Conservation (phyloP, 192 early-diverging fungal species). For the Rhizophagus prolifer region DNA sequence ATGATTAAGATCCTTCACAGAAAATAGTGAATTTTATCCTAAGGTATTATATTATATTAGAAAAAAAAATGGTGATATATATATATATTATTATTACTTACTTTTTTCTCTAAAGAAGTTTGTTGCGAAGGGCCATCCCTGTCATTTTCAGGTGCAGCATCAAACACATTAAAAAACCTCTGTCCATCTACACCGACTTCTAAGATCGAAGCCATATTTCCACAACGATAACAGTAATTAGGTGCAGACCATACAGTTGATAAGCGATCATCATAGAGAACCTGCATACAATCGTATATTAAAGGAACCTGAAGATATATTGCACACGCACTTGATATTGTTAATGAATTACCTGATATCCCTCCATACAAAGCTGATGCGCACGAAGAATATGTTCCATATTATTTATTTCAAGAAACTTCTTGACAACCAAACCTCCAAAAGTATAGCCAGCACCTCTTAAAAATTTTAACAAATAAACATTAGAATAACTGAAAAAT, state of each 20-base stretch:
- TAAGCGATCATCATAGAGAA: slow-evolving; percentile 80
- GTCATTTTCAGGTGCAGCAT: slow-evolving; percentile 79
- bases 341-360: slow-evolving; percentile 59
- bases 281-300: slow-evolving; percentile 44
- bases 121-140: slow-evolving; percentile 44
- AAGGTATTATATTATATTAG: not conserved
- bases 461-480: not conserved
- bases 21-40: slow-evolving; percentile 44
- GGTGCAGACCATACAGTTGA: slow-evolving; percentile 89
- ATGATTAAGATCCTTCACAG: slow-evolving; percentile 12
- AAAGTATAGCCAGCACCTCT: slow-evolving; percentile 90
- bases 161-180: slow-evolving; percentile 87
- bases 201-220: slow-evolving; percentile 81
- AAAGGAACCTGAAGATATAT: slow-evolving; percentile 13
- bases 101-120: slow-evolving; percentile 31
- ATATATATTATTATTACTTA: not conserved
- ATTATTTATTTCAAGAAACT: slow-evolving; percentile 76
- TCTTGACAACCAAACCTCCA: slow-evolving; percentile 73
- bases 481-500: not conserved
- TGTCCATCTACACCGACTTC: slow-evolving; percentile 75
- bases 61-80: not conserved
- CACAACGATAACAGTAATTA: slow-evolving; percentile 85
- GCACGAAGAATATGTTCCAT: slow-evolving; percentile 82
- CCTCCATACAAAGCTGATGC: slow-evolving; percentile 88
- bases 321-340: slow-evolving; percentile 14